Percentiles rank a stretch among this genome's conserved stretches.
Evolutionary conservation across 208 protist species (phyloP).

Genomic region (Trypanosoma lewisi): DNA sequence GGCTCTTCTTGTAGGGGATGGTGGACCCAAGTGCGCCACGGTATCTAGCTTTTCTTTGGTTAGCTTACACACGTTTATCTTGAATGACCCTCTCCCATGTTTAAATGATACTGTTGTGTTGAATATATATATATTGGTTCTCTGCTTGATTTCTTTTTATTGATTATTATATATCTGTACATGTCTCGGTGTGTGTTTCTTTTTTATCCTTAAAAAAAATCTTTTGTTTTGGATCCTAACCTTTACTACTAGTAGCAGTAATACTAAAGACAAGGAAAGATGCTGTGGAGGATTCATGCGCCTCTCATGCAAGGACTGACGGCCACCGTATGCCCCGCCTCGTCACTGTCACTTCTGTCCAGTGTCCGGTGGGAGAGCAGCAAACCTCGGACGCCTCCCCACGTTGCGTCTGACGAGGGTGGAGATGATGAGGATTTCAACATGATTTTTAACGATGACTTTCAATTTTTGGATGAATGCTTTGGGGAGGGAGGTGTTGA

Average conservation of each 20-base stretch:
- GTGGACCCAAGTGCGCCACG: slow-evolving; percentile 12
- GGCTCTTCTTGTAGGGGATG: slow-evolving; percentile 12
- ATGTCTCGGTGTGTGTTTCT: slow-evolving; percentile 3
- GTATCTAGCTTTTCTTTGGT: too few species aligned
- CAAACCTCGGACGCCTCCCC: neutral
- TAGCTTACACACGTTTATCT: too few species aligned
- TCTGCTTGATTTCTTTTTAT: neutral
- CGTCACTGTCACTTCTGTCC: neutral
- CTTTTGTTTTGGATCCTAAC: slow-evolving; percentile 6
- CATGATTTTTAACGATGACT: slow-evolving; percentile 67
- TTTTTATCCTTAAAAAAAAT: slow-evolving; percentile 1
- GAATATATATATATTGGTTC: neutral
- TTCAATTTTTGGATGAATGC: slow-evolving; percentile 79
- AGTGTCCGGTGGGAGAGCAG: slow-evolving; percentile 17
- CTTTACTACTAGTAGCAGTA: neutral
- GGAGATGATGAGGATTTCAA: slow-evolving; percentile 41
- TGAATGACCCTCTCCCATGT: too few species aligned
- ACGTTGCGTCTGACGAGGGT: slow-evolving; percentile 21
- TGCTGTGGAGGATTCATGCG: slow-evolving; percentile 15
- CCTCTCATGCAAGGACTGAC: slow-evolving; percentile 6
- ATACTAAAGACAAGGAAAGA: neutral
- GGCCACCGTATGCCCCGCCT: neutral
- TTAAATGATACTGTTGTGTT: too few species aligned
- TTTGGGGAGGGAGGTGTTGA: slow-evolving; percentile 60
- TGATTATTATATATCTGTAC: neutral